Evolutionary conservation across 306 rosid genomes (phyloP).

Genomic region (Cicer judaicum): DNA sequence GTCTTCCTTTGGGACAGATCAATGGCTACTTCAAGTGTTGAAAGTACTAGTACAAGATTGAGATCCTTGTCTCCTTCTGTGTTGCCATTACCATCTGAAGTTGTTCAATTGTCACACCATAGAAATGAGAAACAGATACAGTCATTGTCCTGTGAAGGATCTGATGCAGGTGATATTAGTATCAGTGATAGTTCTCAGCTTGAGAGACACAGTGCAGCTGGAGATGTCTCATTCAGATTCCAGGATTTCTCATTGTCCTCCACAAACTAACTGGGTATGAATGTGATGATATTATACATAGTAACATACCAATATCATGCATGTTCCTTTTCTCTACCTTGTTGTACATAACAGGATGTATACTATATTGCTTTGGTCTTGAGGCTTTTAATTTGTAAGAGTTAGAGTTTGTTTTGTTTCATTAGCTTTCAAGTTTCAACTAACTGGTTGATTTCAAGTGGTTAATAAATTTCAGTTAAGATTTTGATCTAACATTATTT

Average conservation of each 20-base stretch:
- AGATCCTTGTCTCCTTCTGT: slow-evolving; percentile 38
- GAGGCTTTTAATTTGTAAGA: neutral
- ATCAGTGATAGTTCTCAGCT: slow-evolving; percentile 49
- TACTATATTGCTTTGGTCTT: neutral
- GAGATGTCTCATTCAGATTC: slow-evolving; percentile 85
- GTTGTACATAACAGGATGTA: slow-evolving; percentile 3
- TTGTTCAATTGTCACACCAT: slow-evolving; percentile 55
- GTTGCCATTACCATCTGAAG: slow-evolving; percentile 56
- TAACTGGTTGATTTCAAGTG: no score
- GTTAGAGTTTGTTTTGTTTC: slow-evolving; percentile 4
- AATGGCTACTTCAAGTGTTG: slow-evolving; percentile 46
- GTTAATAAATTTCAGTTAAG: no score
- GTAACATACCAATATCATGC: neutral
- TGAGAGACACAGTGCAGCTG: slow-evolving; percentile 66
- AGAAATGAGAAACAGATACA: slow-evolving; percentile 60
- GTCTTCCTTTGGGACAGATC: slow-evolving; percentile 82
- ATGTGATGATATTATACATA: neutral
- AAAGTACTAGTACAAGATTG: slow-evolving; percentile 40
- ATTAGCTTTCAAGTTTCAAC: neutral
- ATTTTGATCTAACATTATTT: no score
- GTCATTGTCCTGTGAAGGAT: slow-evolving; percentile 50
- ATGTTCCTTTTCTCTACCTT: neutral
- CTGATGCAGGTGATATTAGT: slow-evolving; percentile 28
- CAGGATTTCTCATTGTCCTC: slow-evolving; percentile 71
- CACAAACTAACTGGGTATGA: slow-evolving; percentile 67